These are phyloP conservation scores for Mortierella antarctica DNA, from an alignment of 192 early-diverging fungal genomes.

Conservation along the genomic window DNA sequence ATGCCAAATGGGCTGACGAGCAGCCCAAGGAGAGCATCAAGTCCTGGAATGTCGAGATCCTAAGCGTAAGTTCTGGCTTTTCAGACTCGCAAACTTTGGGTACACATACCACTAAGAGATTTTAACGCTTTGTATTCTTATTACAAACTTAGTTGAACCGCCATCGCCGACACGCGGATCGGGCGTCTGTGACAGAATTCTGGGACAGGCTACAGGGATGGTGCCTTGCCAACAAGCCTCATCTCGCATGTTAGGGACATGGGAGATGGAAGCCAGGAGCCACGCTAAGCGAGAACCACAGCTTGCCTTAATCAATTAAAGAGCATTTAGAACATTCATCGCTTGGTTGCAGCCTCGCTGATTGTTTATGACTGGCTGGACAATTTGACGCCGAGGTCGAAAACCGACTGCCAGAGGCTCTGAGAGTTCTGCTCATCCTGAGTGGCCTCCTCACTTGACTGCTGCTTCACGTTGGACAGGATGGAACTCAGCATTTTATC, in stretches of 20 bases:
- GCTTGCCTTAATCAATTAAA: background rate
- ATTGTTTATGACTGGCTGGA: background rate
- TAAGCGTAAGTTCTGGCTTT: constrained; percentile 57
- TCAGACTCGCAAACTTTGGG: background rate
- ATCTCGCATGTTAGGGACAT: constrained; percentile 54
- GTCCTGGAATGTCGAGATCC: constrained; percentile 61
- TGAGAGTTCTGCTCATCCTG: too few relatives aligned
- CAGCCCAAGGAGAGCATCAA: constrained; percentile 50
- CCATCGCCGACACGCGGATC: constrained; percentile 65
- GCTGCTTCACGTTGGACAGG: constrained; percentile 27
- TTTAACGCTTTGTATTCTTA: background rate
- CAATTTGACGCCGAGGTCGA: constrained; percentile 8
- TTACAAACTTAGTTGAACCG: constrained; percentile 58
- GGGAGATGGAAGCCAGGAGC: too few relatives aligned
- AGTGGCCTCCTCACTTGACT: constrained; percentile 1
- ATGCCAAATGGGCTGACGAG: constrained; percentile 67
- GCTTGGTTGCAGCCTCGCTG: background rate
- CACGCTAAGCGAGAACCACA: too few relatives aligned
- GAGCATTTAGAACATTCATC: background rate
- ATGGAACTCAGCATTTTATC: constrained; percentile 22
- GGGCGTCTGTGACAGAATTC: constrained; percentile 63
- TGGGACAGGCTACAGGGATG: constrained; percentile 67
- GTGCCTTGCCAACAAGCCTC: constrained; percentile 57
- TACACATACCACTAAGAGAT: too few relatives aligned
- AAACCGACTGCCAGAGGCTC: constrained; percentile 9